Evolutionary conservation across 2,329 filamentous ascomycete genomes (phyloP), one percentile per base, ranked within the genome.

Genomic region (Fusarium sarcochroum): DNA sequence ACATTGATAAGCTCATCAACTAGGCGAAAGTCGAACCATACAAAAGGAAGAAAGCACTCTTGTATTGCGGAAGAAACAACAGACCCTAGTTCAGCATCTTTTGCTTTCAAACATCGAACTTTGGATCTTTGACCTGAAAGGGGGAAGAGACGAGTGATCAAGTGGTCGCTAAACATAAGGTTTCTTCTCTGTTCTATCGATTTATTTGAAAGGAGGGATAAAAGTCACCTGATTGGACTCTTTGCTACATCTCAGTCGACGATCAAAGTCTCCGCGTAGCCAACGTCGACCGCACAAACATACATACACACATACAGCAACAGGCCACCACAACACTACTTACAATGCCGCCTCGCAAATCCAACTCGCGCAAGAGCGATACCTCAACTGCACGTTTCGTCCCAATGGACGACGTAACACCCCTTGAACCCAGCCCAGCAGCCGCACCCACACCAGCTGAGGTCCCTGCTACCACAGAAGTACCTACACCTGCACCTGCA

Each of bases 331-430:
- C 30, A 37, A 32, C 51, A 56, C 47, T 68, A 64, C 70, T 55
- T 41, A 55, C 34, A 51, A 89, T 89, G 87, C 85, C 87, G 47
- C 82, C 86, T 25, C 83, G 84, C 53, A 90, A 89, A 76, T 85
- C 82, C 66, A 86, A 87, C 69, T 72, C 78, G 27, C 80, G 80
- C 65, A 80, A 78, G 64, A 83, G 81, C 79, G 82, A 85, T 68
- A 80, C 80, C 42, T 83, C 85, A 13, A 80, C 80, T 53, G 81
- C 83, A 10, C 79, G 81, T 34, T 82, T 84, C 45, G 80, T 80
- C 38, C 80, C 79, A 27, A 79, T 80, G 64, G 83, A 85, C 46
- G 82, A 84, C 45, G 77, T 78, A 53, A 72, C 59, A 44, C 70
- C 60, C 32, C 51, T 71, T 23, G 66, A 72, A 18, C 53, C 62